Evolutionary conservation across 2,329 filamentous ascomycete species (phyloP).

Genomic region (Karstenula rhodostoma): DNA sequence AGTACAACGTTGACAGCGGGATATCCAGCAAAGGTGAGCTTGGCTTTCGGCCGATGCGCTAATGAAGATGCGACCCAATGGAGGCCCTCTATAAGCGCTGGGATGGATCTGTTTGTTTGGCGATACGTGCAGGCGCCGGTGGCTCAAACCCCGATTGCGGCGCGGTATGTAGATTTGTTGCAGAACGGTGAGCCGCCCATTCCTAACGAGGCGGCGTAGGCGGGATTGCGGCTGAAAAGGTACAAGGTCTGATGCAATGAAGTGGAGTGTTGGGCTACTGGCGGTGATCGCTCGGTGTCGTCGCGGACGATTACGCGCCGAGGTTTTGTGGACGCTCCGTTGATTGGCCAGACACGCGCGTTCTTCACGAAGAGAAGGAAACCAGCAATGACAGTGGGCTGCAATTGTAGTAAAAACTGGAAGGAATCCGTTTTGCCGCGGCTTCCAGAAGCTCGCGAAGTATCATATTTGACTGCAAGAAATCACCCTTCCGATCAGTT

Average conservation of each 20-base stretch:
- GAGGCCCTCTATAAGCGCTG: conserved; percentile 3
- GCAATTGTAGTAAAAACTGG: too few relatives aligned
- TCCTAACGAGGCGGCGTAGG: conserved; percentile 6
- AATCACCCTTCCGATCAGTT: too few relatives aligned
- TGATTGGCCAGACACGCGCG: conserved; percentile 7
- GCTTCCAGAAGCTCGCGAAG: too few relatives aligned
- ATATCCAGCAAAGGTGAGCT: conserved; percentile 2
- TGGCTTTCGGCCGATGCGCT: background rate
- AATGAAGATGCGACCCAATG: conserved; percentile 6
- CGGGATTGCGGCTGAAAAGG: conserved; percentile 3
- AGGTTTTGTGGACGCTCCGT: background rate
- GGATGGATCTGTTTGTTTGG: conserved; percentile 1
- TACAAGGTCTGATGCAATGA: conserved; percentile 1
- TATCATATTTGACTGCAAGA: too few relatives aligned
- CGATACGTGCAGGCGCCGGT: conserved; percentile 10
- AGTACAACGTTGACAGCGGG: conserved; percentile 6
- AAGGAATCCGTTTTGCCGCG: too few relatives aligned
- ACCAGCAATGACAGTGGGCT: background rate
- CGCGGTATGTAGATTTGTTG: conserved; percentile 7
- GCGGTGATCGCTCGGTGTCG: conserved; percentile 5
- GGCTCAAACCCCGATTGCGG: conserved; percentile 8
- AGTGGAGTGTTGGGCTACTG: conserved; percentile 6
- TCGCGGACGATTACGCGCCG: background rate
- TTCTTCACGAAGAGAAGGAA: background rate
- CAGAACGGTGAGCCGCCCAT: conserved; percentile 1